These are phyloP conservation scores for Adansonia digitata DNA, from an alignment of 345 rosid genomes.

Conservation along the genomic window DNA sequence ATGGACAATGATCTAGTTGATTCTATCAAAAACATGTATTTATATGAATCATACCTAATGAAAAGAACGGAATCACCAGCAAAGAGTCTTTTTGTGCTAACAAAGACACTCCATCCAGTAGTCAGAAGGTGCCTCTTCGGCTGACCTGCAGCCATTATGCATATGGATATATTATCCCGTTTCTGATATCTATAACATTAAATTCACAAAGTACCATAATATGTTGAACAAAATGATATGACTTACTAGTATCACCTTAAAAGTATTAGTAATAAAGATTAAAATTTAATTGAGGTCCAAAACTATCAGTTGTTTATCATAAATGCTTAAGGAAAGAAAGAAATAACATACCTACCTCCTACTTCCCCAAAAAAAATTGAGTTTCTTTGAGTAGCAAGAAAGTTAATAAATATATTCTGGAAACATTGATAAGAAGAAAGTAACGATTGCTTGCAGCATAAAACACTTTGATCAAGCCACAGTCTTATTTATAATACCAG, in stretches of 20 bases:
- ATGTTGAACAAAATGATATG: neutral
- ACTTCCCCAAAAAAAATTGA: neutral
- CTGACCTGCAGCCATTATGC: slow-evolving; percentile 49
- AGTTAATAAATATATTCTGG: neutral
- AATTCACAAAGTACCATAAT: neutral
- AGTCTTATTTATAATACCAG: neutral
- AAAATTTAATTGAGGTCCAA: neutral
- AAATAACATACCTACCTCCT: neutral
- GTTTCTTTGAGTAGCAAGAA: neutral
- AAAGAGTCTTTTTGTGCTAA: slow-evolving; percentile 84
- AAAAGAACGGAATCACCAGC: slow-evolving; percentile 96
- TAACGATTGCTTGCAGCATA: neutral
- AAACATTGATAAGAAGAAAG: neutral
- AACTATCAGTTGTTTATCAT: neutral
- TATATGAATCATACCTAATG: slow-evolving; percentile 47
- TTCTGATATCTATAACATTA: neutral
- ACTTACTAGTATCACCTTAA: neutral
- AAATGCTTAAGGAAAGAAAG: neutral
- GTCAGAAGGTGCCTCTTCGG: slow-evolving; percentile 90
- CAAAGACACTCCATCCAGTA: slow-evolving; percentile 96
- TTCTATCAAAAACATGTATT: neutral
- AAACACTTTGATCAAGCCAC: neutral
- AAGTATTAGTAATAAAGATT: neutral
- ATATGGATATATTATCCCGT: slow-evolving; percentile 2
- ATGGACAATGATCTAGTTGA: slow-evolving; percentile 1